These are phyloP conservation scores for Candida khao-thaluensis DNA, from an alignment of 805 yeast genomes.

Conservation along the genomic window DNA sequence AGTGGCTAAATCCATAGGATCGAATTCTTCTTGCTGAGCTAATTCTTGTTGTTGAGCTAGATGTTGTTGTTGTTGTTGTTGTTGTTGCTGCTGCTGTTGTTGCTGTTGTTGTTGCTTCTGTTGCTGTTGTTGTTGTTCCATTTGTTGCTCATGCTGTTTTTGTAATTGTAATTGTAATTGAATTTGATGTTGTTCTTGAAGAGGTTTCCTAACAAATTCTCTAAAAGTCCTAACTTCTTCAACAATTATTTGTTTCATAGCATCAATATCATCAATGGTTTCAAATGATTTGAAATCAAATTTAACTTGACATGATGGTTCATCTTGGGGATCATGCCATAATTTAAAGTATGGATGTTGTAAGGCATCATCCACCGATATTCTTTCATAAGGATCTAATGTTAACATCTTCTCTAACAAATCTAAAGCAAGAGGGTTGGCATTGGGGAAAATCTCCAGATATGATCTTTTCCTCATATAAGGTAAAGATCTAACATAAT, in stretches of 20 bases:
- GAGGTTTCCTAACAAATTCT: conserved; percentile 75
- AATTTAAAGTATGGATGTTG: conserved; percentile 85
- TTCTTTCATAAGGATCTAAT: conserved; percentile 85
- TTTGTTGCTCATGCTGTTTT: conserved; percentile 26
- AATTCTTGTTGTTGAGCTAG: conserved; percentile 17
- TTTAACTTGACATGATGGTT: conserved; percentile 74
- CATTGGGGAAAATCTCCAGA: conserved; percentile 68
- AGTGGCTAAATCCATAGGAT: conserved; percentile 15
- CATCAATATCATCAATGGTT: conserved; percentile 72
- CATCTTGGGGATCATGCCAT: conserved; percentile 96
- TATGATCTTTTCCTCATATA: conserved; percentile 79
- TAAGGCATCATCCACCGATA: conserved; percentile 88
- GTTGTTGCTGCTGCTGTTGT: too few species aligned
- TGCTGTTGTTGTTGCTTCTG: conserved; percentile 16
- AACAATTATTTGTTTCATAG: conserved; percentile 72
- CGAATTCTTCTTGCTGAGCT: conserved; percentile 14
- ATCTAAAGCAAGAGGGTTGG: conserved; percentile 86
- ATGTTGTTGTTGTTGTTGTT: too few species aligned
- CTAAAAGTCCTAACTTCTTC: conserved; percentile 79
- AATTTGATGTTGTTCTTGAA: conserved; percentile 50
- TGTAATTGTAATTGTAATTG: conserved; percentile 35
- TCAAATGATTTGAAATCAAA: conserved; percentile 85
- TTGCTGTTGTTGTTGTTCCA: conserved; percentile 14
- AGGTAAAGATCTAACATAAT: conserved; percentile 85
- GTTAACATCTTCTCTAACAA: conserved; percentile 77